Base-by-base conservation (phyloP, 768 basidiomycete genomes). In the Tricholoma hemisulphureum region DNA sequence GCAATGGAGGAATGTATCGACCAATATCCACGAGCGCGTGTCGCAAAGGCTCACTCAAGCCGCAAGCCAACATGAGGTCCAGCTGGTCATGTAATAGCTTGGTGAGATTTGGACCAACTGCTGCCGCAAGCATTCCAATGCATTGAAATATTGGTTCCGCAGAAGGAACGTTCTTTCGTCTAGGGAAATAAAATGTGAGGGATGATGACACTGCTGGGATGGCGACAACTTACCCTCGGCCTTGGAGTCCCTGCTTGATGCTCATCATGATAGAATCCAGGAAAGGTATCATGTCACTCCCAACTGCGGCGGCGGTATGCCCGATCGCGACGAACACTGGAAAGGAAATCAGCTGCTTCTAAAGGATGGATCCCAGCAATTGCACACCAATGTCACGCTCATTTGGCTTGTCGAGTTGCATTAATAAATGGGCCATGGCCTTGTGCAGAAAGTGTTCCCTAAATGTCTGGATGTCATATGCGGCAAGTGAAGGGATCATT, bases 61-160 rank as follows among this genome's bases (percentile, higher is more conserved):
- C 96, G 67, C 90, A 96, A 0, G 87, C 89, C 67, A 98, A 90
- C 91, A 99, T 98, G 39, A 97, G 77, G 70, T 98, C 95, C 31
- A 99, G 84, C 63, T 98, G 91, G 67, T 98, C 97, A 71, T 98
- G 97, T 56, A 99, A 80, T 46, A 96, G 80, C 68, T 96, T 95
- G 0, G 97, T 98, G 48, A 99, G 77, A 71, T 95, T 96, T 2
- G 95, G 95, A 0, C 97, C 97, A 29, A 99, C 95, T 8, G 97
- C 93, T 1, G 87, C 84, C 1, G 95, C 93, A 41, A 99, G 78
- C 94, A 98, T 96, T 34, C 93, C 93, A 58, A 99, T 84, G 72
- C 97, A 98, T 79, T 98, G 93, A 68, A 99, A 98, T 58, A 98
- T 94, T 0, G 95, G 90, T 62, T 94, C 94, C 71, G 98, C 95